Evolutionary conservation across 1,284 basidiomycete genomes (phyloP).

Genomic region (Gymnopus androsaceus): DNA sequence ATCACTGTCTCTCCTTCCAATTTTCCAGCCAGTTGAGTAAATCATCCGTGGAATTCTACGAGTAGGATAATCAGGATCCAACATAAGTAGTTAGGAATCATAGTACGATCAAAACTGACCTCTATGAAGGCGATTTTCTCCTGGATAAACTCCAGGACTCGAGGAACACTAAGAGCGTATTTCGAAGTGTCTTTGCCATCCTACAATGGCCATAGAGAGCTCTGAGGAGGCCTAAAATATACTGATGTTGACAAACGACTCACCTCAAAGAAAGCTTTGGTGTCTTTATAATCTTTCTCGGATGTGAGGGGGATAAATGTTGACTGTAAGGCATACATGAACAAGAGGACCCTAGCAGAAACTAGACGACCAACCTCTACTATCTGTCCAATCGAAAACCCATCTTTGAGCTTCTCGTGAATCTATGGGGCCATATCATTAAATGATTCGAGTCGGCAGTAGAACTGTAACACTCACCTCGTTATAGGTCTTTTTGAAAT

Average conservation of each 20-base stretch:
- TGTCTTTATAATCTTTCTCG: slow-evolving; percentile 66
- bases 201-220: slow-evolving; percentile 37
- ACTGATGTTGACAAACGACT: slow-evolving; percentile 10
- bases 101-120: slow-evolving; percentile 34
- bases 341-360: neutral
- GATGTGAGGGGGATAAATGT: slow-evolving; percentile 66
- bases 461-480: slow-evolving; percentile 38
- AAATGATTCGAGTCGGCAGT: slow-evolving; percentile 7
- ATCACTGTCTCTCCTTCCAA: neutral
- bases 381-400: slow-evolving; percentile 57
- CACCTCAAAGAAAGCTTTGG: slow-evolving; percentile 72
- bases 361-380: slow-evolving; percentile 44
- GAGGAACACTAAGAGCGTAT: slow-evolving; percentile 63
- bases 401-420: slow-evolving; percentile 71
- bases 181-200: slow-evolving; percentile 61
- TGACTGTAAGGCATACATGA: slow-evolving; percentile 35
- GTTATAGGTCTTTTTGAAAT: slow-evolving; percentile 59
- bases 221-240: slow-evolving; percentile 1
- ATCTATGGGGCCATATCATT: too few species aligned
- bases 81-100: too few species aligned
- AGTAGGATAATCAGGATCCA: neutral
- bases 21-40: neutral
- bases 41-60: slow-evolving; percentile 2
- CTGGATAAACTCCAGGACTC: slow-evolving; percentile 67
- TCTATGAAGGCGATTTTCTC: slow-evolving; percentile 61